phyloP scores from a whole-genome alignment of 164 flowering plant genomes.

The Magnolia kwangsiensis region DNA sequence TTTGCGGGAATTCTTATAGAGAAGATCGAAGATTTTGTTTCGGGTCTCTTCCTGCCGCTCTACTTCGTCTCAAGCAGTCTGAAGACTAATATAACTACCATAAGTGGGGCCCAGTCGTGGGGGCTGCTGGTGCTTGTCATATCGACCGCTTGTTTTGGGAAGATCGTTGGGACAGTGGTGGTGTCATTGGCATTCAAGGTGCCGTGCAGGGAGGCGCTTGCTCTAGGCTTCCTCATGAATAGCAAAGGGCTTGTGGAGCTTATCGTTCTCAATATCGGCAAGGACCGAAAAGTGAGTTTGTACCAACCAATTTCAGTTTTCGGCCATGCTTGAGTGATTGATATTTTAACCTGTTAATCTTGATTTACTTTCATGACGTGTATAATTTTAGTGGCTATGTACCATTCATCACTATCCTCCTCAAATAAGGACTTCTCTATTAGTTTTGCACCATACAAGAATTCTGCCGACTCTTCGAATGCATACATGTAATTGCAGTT shows the following conservation, averaged over 20 bases:
- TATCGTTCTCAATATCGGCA: conserved; percentile 36
- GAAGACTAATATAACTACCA: conserved; percentile 27
- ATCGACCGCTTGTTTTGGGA: conserved; percentile 22
- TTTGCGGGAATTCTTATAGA: conserved; percentile 23
- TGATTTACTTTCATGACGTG: too few species aligned
- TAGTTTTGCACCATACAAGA: too few species aligned
- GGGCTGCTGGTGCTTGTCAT: conserved; percentile 24
- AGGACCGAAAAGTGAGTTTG: conserved; percentile 15
- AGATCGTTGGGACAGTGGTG: conserved; percentile 16
- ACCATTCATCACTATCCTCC: too few species aligned
- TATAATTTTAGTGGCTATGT: too few species aligned
- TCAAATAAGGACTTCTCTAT: too few species aligned
- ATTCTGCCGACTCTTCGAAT: too few species aligned
- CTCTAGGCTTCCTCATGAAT: conserved; percentile 32
- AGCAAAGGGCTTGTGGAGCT: conserved; percentile 33
- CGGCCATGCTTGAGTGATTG: too few species aligned
- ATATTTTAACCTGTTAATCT: too few species aligned
- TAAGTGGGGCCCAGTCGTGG: conserved; percentile 25
- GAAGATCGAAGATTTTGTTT: conserved; percentile 31
- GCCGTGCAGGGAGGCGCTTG: conserved; percentile 17
- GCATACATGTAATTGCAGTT: too few species aligned
- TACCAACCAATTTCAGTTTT: too few species aligned
- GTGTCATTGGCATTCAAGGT: conserved; percentile 17
- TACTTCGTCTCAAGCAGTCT: conserved; percentile 31
- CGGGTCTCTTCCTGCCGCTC: conserved; percentile 25